A percentile compares a stretch with the other conserved stretches of the same genome.
Evolutionary conservation across 1,139 yeast genomes (phyloP).

Genomic region (Hansenula sp.): DNA sequence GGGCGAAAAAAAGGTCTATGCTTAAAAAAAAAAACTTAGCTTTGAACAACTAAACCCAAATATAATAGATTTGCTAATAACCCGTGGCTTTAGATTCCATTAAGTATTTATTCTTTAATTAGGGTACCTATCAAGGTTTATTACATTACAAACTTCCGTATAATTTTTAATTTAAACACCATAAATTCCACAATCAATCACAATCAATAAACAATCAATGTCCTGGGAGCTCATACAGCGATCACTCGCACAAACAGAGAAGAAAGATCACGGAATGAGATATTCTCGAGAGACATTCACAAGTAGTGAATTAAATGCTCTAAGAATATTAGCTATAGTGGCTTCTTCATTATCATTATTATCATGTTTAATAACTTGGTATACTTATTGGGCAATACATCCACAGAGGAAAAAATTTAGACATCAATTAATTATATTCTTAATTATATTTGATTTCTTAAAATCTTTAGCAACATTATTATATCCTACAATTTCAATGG

Average conservation of each 20-base stretch:
- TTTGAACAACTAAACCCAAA: too few species aligned
- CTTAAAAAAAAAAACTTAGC: too few species aligned
- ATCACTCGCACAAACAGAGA: not conserved
- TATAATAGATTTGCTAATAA: too few species aligned
- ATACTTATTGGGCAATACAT: slow-evolving; percentile 55
- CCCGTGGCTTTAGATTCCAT: too few species aligned
- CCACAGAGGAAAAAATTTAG: slow-evolving; percentile 60
- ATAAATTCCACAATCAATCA: not conserved
- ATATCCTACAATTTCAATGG: slow-evolving; percentile 46
- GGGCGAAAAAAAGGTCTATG: too few species aligned
- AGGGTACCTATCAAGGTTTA: too few species aligned
- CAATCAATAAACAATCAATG: too few species aligned
- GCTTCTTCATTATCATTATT: slow-evolving; percentile 56
- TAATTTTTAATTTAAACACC: not conserved
- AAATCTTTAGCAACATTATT: slow-evolving; percentile 69
- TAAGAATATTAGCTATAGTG: slow-evolving; percentile 51
- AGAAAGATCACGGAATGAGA: not conserved
- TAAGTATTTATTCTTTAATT: too few species aligned
- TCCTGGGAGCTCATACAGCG: too few species aligned
- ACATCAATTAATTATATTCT: slow-evolving; percentile 65
- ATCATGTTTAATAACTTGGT: slow-evolving; percentile 50
- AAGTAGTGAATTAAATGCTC: slow-evolving; percentile 16
- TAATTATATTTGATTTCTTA: slow-evolving; percentile 66
- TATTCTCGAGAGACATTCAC: slow-evolving; percentile 1
- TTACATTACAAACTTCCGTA: too few species aligned